Percentiles rank a stretch among this genome's conserved stretches.
Conservation (phyloP, 495 filamentous ascomycete species). For the Talaromyces thailandensis region DNA sequence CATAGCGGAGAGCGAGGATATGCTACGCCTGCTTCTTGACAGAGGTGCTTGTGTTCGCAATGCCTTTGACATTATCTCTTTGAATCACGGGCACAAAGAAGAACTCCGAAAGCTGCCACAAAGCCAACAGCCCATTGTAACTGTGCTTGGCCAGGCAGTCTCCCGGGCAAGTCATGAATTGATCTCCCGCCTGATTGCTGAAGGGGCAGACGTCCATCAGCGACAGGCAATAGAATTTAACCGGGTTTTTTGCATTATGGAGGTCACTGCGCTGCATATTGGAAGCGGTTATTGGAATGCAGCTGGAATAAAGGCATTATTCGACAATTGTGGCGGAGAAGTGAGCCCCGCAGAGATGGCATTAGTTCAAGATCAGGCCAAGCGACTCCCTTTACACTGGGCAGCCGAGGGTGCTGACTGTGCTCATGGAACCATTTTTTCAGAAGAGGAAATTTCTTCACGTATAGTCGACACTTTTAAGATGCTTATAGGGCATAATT, state of each 20-base stretch:
- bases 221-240: background rate
- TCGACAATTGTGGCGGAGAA: too few species aligned
- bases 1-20: background rate
- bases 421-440: too few species aligned
- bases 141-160: slow-evolving; percentile 7
- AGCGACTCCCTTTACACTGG: too few species aligned
- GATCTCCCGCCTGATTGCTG: slow-evolving; percentile 9
- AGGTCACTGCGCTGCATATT: slow-evolving; percentile 10
- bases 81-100: too few species aligned
- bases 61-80: background rate
- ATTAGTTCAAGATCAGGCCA: too few species aligned
- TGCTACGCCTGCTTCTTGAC: slow-evolving; percentile 10
- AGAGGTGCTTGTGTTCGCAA: slow-evolving; percentile 8
- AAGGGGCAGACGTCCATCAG: slow-evolving; percentile 12
- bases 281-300: slow-evolving; percentile 9
- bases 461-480: too few species aligned
- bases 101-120: too few species aligned
- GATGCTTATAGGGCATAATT: too few species aligned
- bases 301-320: background rate
- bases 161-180: slow-evolving; percentile 6
- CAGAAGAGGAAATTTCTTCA: too few species aligned
- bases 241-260: background rate
- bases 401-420: too few species aligned
- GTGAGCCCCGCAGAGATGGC: too few species aligned
- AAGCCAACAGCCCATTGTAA: background rate